These are phyloP conservation scores for Ceriops zippeliana DNA, from an alignment of 345 rosid genomes.

Conservation along the genomic window DNA sequence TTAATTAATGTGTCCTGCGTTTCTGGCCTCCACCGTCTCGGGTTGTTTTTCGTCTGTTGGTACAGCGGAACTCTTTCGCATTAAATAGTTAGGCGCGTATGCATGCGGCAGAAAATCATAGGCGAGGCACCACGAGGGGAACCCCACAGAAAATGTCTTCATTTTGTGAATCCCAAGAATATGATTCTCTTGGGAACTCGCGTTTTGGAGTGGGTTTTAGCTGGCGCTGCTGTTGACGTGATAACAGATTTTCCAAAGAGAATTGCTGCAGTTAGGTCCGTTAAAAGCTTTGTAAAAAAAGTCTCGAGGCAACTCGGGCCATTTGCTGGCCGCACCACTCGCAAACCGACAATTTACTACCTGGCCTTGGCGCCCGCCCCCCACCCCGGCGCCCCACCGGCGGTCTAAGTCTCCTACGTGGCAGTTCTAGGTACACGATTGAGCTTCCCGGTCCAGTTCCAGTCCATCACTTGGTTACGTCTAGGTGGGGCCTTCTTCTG, in stretches of 20 bases:
- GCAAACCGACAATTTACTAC: constrained; percentile 18
- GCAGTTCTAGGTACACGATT: background rate
- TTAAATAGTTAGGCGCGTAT: background rate
- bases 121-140: background rate
- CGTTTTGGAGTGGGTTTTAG: constrained; percentile 33
- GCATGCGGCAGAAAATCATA: constrained; percentile 37
- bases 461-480: background rate
- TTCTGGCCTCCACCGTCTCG: no score
- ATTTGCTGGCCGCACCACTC: constrained; percentile 18
- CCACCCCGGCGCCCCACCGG: background rate
- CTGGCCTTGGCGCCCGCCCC: background rate
- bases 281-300: constrained; percentile 10
- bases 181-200: constrained; percentile 44
- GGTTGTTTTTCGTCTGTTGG: no score
- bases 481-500: background rate
- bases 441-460: background rate
- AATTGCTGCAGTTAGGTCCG: constrained; percentile 31
- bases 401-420: constrained; percentile 1
- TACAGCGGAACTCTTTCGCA: no score
- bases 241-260: constrained; percentile 9
- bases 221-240: constrained; percentile 42
- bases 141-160: background rate
- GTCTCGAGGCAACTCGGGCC: background rate
- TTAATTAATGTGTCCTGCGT: no score
- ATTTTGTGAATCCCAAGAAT: constrained; percentile 31